Conservation (phyloP, 768 basidiomycete genomes). For the Boletus bicolor region DNA sequence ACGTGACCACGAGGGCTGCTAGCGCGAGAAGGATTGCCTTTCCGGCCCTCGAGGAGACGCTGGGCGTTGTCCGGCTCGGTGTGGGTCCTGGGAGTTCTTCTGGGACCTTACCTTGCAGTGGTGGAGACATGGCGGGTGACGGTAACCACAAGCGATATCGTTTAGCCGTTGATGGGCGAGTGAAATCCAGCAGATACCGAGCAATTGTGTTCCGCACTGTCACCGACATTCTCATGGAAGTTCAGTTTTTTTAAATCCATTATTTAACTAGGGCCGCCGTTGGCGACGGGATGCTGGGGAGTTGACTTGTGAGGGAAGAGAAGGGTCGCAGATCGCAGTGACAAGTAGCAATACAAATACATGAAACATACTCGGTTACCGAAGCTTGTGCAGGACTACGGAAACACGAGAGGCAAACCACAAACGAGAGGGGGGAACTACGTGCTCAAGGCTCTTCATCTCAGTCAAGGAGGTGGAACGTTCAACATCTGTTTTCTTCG, state of each 20-base stretch:
- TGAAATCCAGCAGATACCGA: not conserved
- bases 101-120: slow-evolving; percentile 2
- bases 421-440: no score
- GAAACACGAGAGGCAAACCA: no score
- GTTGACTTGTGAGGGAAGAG: no score
- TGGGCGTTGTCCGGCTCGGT: not conserved
- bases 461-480: no score
- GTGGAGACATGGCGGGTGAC: slow-evolving; percentile 12
- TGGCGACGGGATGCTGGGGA: no score
- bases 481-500: no score
- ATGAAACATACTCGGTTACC: no score
- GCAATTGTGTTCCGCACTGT: not conserved
- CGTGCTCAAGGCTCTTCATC: no score
- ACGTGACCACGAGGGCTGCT: slow-evolving; percentile 15
- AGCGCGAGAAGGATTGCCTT: slow-evolving; percentile 16
- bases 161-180: not conserved
- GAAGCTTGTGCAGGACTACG: no score
- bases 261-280: no score
- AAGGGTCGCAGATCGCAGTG: no score
- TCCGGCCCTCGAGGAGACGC: slow-evolving; percentile 6
- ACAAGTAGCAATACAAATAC: no score
- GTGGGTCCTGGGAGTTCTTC: slow-evolving; percentile 13
- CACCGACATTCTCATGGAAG: not conserved
- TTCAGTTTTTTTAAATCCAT: not conserved
- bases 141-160: not conserved